A percentile compares a stretch with the other conserved stretches of the same genome.
Evolutionary conservation across 441 rosid genomes (phyloP).

Genomic region (Adansonia rubrostipa): DNA sequence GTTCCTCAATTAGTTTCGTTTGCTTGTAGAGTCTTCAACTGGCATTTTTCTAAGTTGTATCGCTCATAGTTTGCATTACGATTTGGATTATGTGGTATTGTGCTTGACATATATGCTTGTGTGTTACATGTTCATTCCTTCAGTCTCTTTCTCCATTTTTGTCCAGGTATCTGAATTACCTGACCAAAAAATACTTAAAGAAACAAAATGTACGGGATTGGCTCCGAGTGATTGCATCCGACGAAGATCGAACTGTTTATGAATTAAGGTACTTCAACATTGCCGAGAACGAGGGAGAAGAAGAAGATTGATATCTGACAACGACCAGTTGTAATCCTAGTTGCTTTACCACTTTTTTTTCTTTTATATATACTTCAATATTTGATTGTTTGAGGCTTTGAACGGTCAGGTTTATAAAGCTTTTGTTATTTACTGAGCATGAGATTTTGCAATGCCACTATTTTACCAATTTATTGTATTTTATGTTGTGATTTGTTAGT

Average conservation of each 20-base stretch:
- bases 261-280: constrained; percentile 90
- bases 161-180: constrained; percentile 64
- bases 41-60: background rate
- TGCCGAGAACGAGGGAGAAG: constrained; percentile 83
- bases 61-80: background rate
- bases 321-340: background rate
- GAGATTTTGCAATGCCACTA: background rate
- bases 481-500: background rate
- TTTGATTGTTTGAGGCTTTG: background rate
- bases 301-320: constrained; percentile 46
- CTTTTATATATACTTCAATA: background rate
- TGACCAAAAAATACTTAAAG: constrained; percentile 75
- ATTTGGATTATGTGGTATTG: background rate
- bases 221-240: constrained; percentile 74
- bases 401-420: background rate
- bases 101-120: background rate
- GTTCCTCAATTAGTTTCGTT: background rate
- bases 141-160: background rate
- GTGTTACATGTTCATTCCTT: background rate
- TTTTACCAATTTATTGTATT: background rate
- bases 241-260: constrained; percentile 60
- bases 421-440: background rate
- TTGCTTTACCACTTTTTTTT: background rate
- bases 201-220: constrained; percentile 79
- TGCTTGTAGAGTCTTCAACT: background rate